Evolutionary conservation across 2,329 filamentous ascomycete species (phyloP), one percentile per base, ranked within the genome.

Genomic region (Trichophyton verrucosum): DNA sequence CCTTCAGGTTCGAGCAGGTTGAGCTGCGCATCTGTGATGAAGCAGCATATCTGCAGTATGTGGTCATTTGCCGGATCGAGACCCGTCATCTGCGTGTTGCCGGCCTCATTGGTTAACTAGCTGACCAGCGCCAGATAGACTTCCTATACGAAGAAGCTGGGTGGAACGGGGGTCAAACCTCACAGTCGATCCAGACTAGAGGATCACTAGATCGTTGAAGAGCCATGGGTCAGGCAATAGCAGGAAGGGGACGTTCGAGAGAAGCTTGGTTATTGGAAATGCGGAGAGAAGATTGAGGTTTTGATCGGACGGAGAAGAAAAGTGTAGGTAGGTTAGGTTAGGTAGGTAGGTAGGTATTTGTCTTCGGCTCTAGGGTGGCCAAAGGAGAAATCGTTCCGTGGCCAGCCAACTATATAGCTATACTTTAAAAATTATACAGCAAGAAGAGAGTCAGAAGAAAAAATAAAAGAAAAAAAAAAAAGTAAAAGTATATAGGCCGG

Each of bases 1-100:
- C 92, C 92, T 36, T 80, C 73, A 24, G 84, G 77, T 63, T 96
- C 90, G 27, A 95, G 75, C 38, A 95, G 73, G 61, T 88, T 82
- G 20, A 99, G 82, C 63, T 90, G 79, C 59, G 84, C 82, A 66
- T 91, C 88, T 6, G 94, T 99, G 71, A 99, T 83, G 74, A 95
- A 87, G 76, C 91, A 96, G 74, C 87, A 92, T 61, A 97, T 87
- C 68, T 95, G 91, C 70, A 97, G 84, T 69, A 97, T 94, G 61
- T 86, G 85, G 70, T 97, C 92, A 36, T 78, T 84, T 62, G 88
- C 82, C 1, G 86, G 80, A 73, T 96, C 81, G 6, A 95, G 82
- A 22, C 90, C 90, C 36, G 90, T 97, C 94, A 99, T 99, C 90
- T 95, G 66, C 40, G 49, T 17, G 11, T 13, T 2, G 27, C n/a